phyloP scores from a whole-genome alignment of 257 asterid species.

The Solanum piurae region DNA sequence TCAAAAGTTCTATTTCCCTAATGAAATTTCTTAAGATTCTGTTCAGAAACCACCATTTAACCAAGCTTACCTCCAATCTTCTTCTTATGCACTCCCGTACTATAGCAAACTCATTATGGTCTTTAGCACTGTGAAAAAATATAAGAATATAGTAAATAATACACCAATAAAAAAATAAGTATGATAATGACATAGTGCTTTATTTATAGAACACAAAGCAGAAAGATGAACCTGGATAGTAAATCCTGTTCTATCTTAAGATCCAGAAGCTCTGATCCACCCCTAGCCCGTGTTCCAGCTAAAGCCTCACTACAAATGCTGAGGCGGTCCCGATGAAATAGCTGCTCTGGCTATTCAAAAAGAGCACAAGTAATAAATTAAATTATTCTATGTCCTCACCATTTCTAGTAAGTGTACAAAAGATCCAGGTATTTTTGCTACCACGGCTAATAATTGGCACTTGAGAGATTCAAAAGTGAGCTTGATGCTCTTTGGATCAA shows the following conservation, averaged over 20 bases:
- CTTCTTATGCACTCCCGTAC: slow-evolving; percentile 78
- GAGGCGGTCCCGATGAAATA: slow-evolving; percentile 64
- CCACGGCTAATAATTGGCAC: background rate
- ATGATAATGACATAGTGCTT: background rate
- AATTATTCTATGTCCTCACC: background rate
- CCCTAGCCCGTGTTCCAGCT: slow-evolving; percentile 95
- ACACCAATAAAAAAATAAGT: background rate
- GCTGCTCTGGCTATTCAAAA: slow-evolving; percentile 73
- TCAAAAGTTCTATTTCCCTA: background rate
- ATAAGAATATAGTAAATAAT: background rate
- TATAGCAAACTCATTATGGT: slow-evolving; percentile 77
- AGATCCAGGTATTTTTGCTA: background rate
- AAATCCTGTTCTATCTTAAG: slow-evolving; percentile 74
- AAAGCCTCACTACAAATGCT: slow-evolving; percentile 82
- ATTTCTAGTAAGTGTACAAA: background rate
- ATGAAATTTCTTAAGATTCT: background rate
- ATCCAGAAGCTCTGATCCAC: slow-evolving; percentile 65
- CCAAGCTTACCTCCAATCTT: slow-evolving; percentile 65
- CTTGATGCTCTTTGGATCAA: background rate
- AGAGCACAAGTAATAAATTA: slow-evolving; percentile 4
- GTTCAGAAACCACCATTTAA: background rate
- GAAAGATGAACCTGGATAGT: slow-evolving; percentile 59
- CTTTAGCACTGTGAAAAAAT: slow-evolving; percentile 54
- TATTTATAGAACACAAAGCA: background rate
- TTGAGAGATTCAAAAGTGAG: background rate